These are phyloP conservation scores for Aspergillus sp. DNA, from an alignment of 2,329 filamentous ascomycete species.

Conservation along the genomic window DNA sequence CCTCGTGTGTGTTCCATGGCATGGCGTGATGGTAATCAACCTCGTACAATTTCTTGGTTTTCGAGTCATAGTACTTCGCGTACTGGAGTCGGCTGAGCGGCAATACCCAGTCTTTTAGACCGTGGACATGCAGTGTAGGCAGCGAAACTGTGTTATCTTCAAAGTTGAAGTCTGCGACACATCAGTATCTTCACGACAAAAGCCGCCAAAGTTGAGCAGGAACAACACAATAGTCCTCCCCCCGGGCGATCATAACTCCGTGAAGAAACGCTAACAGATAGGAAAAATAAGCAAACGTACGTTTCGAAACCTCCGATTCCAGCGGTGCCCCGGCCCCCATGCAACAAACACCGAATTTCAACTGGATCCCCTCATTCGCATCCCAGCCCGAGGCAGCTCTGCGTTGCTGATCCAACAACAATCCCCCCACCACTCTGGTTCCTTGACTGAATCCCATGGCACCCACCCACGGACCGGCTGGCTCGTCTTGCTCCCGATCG, in stretches of 20 bases:
- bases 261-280: no score
- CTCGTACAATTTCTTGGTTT: constrained; percentile 17
- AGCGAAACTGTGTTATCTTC: constrained; percentile 9
- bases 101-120: constrained; percentile 23
- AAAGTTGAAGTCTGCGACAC: not conserved
- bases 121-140: constrained; percentile 27
- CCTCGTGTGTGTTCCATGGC: constrained; percentile 26
- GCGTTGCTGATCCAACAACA: constrained; percentile 26
- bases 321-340: constrained; percentile 24
- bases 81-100: constrained; percentile 20
- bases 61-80: constrained; percentile 16
- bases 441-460: constrained; percentile 29
- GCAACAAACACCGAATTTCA: constrained; percentile 25
- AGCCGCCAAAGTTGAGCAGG: no score
- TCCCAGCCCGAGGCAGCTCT: constrained; percentile 8
- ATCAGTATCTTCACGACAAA: not conserved
- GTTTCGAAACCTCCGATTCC: constrained; percentile 21
- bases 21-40: constrained; percentile 30
- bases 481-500: not conserved
- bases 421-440: constrained; percentile 19
- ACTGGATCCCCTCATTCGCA: not conserved
- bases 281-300: constrained; percentile 11
- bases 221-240: no score
- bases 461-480: constrained; percentile 21
- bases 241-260: not conserved